Evolutionary conservation across 768 basidiomycete species (phyloP), one percentile per base, ranked within the genome.

Genomic region (Amanita pallidorosea): DNA sequence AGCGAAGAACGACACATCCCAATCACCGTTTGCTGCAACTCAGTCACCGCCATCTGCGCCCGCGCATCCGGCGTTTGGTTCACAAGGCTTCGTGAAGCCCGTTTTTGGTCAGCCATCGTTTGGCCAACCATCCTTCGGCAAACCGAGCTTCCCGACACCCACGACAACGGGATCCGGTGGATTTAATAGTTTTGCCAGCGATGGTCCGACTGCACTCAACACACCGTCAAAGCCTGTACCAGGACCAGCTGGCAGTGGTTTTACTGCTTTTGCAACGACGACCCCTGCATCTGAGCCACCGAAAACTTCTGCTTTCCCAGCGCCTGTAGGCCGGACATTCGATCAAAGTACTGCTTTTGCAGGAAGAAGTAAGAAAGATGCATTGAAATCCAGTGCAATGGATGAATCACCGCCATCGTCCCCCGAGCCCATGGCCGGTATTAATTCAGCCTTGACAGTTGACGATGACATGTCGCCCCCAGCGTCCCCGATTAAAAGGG

Each of bases 41-140:
- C 35, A 15, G 45, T 31, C 50, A 17, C 11, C 34, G 9, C 35
- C 50, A 6, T 46, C 68, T 22, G 63, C 66, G 11, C 70, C 70
- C 45, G 67, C 63, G 2, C 68, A 67, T 53, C 53, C 72, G 4
- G 53, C 57, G 9, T 72, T 72, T 46, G 60, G 63, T 13, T 63
- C 68, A 51, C 49, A 61, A 23, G 49, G 54, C 2, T 62, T 64
- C 54, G 55, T 54, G 6, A 52, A 44, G 40, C 45, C 38, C 11
- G 43, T 53, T 22, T 71, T 71, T 46, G 60, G 63, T 13, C 65
- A 69, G 52, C 46, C 63, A 20, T 48, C 54, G 2, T 61, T 65
- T 54, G 56, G 59, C 12, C 45, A 53, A 43, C 43, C 37, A n/a
- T 49, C 54, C 20, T 62, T 69, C 54, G 67, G 65, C 6, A 61